A percentile compares a stretch with the other conserved stretches of the same genome.
Conservation (phyloP, 1,284 basidiomycete species). For the Microbotryum scabiosae region DNA sequence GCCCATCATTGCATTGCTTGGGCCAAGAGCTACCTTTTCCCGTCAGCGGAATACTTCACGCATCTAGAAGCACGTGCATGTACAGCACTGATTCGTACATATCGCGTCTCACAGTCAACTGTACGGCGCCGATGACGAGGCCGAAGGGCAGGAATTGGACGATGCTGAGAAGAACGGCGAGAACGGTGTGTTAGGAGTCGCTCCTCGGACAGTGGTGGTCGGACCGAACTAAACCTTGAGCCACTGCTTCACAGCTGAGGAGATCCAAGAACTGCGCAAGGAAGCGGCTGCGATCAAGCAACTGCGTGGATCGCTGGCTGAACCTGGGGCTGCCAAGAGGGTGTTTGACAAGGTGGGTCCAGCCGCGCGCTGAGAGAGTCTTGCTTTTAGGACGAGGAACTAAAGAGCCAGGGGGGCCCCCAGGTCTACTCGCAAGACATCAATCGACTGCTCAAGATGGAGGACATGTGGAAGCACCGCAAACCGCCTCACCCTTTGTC, state of each 20-base stretch:
- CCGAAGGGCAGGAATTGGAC: conserved; percentile 65
- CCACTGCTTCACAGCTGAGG: conserved; percentile 55
- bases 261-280: conserved; percentile 79
- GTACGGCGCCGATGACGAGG: conserved; percentile 77
- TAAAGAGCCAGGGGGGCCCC: too few species aligned
- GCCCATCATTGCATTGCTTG: conserved; percentile 99
- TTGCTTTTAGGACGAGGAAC: too few species aligned
- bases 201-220: too few species aligned
- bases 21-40: conserved; percentile 96
- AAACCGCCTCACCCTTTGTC: conserved; percentile 75
- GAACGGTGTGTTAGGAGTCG: too few species aligned
- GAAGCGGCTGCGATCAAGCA: conserved; percentile 80
- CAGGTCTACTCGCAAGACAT: conserved; percentile 89
- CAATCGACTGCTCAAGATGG: conserved; percentile 79
- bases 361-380: too few species aligned
- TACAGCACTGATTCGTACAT: neutral
- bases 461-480: conserved; percentile 95
- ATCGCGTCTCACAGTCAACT: conserved; percentile 56
- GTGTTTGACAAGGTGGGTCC: conserved; percentile 72
- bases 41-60: conserved; percentile 49
- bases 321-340: conserved; percentile 54
- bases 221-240: neutral
- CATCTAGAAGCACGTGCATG: neutral
- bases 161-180: conserved; percentile 80
- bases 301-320: conserved; percentile 52